phyloP scores from a whole-genome alignment of 2,329 filamentous ascomycete species.

The Aspergillus japonicus region DNA sequence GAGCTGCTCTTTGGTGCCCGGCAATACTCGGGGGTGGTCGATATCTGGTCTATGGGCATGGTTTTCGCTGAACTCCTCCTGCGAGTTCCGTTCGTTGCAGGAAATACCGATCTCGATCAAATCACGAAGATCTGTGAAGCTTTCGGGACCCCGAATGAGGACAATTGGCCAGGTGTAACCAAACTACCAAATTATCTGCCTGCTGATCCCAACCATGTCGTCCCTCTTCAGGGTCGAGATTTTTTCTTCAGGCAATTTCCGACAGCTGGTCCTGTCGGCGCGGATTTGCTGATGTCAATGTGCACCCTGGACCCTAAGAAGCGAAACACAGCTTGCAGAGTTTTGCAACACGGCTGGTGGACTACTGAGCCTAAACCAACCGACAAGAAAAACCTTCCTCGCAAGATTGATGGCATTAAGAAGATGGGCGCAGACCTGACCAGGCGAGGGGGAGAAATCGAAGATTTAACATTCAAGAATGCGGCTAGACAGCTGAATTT shows the following conservation, averaged over 20 bases:
- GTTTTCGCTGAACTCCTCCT: slow-evolving; percentile 90
- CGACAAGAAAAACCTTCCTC: slow-evolving; percentile 75
- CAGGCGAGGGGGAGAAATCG: slow-evolving; percentile 69
- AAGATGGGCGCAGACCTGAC: slow-evolving; percentile 82
- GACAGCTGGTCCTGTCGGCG: slow-evolving; percentile 75
- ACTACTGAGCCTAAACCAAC: slow-evolving; percentile 78
- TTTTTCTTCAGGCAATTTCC: slow-evolving; percentile 77
- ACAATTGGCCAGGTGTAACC: slow-evolving; percentile 91
- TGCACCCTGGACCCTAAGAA: slow-evolving; percentile 82
- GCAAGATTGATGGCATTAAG: slow-evolving; percentile 69
- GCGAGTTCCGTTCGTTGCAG: slow-evolving; percentile 78
- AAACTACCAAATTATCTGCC: slow-evolving; percentile 78
- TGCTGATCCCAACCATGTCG: slow-evolving; percentile 57
- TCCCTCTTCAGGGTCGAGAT: slow-evolving; percentile 61
- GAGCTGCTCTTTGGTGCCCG: slow-evolving; percentile 88
- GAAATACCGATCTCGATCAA: slow-evolving; percentile 82
- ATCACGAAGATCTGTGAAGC: slow-evolving; percentile 78
- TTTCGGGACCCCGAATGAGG: slow-evolving; percentile 87
- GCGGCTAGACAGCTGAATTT: slow-evolving; percentile 84
- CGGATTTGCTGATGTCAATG: slow-evolving; percentile 84
- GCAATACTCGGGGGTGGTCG: slow-evolving; percentile 86
- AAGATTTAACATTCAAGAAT: slow-evolving; percentile 64
- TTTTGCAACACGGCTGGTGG: slow-evolving; percentile 86
- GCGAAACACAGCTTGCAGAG: slow-evolving; percentile 72
- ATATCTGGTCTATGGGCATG: slow-evolving; percentile 89